These are phyloP conservation scores for Teunomyces funiuensis DNA, from an alignment of 805 yeast genomes.

Conservation along the genomic window DNA sequence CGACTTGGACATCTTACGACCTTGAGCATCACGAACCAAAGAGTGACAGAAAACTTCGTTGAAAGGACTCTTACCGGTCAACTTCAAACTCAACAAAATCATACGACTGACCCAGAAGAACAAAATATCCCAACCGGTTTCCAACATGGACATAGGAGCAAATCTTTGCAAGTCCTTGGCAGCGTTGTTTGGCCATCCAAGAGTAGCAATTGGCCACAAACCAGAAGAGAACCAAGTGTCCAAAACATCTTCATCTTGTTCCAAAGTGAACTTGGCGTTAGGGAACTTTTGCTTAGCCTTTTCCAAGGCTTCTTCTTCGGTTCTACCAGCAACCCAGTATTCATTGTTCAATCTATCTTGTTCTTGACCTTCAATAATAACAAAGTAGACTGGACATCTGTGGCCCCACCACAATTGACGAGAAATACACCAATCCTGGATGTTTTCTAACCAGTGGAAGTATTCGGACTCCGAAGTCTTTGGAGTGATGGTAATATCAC, in stretches of 20 bases:
- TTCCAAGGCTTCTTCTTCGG: constrained; percentile 74
- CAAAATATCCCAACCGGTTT: constrained; percentile 98
- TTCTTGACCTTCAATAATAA: constrained; percentile 67
- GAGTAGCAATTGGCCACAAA: constrained; percentile 94
- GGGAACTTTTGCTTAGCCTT: constrained; percentile 80
- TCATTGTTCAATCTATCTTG: constrained; percentile 61
- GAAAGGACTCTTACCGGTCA: constrained; percentile 91
- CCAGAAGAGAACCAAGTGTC: constrained; percentile 99
- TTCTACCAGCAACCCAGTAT: constrained; percentile 91
- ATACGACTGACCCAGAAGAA: constrained; percentile 99
- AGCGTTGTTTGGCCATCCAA: constrained; percentile 86
- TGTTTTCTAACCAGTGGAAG: constrained; percentile 91
- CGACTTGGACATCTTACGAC: constrained; percentile 98
- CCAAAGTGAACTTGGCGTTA: constrained; percentile 64
- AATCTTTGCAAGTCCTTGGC: constrained; percentile 72
- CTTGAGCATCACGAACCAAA: constrained; percentile 97
- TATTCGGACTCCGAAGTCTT: constrained; percentile 89
- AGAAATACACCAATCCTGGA: constrained; percentile 99
- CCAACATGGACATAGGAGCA: constrained; percentile 90
- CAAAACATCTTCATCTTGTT: constrained; percentile 96
- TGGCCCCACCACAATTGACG: constrained; percentile 95
- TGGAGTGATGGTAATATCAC: constrained; percentile 80
- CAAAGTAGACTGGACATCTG: constrained; percentile 94
- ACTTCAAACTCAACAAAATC: constrained; percentile 86
- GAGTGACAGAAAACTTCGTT: constrained; percentile 98